Percentiles rank a stretch among this genome's conserved stretches.
These are phyloP conservation scores for Sugiyamaella lignohabitans DNA, from an alignment of 805 yeast genomes.

Conservation along the genomic window DNA sequence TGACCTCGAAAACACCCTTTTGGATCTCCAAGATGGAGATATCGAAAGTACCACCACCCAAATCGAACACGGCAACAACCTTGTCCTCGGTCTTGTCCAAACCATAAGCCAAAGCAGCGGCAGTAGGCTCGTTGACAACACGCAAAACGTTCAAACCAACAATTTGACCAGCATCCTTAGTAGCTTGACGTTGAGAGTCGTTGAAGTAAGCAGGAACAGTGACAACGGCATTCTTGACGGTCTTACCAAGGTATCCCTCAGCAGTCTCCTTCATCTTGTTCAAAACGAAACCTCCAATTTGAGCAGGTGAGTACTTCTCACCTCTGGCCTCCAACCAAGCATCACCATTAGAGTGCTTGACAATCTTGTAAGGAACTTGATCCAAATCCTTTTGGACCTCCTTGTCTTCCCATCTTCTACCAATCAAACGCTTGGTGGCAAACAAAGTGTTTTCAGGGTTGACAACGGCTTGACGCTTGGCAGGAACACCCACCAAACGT, in stretches of 20 bases:
- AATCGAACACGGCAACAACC: slow-evolving; percentile 92
- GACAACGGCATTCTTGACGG: slow-evolving; percentile 82
- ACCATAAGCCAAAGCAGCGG: slow-evolving; percentile 97
- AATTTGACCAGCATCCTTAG: slow-evolving; percentile 96
- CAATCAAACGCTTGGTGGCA: slow-evolving; percentile 92
- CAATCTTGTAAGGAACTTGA: slow-evolving; percentile 85
- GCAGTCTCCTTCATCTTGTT: slow-evolving; percentile 99
- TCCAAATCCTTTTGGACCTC: slow-evolving; percentile 88
- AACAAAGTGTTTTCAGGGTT: slow-evolving; percentile 91
- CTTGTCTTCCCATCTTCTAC: slow-evolving; percentile 80
- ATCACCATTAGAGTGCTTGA: slow-evolving; percentile 87
- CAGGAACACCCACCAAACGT: slow-evolving; percentile 88
- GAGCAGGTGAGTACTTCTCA: slow-evolving; percentile 86
- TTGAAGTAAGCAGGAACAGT: slow-evolving; percentile 88
- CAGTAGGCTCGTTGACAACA: slow-evolving; percentile 91
- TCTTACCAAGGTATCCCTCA: slow-evolving; percentile 82
- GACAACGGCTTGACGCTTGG: slow-evolving; percentile 93
- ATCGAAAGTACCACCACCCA: slow-evolving; percentile 99
- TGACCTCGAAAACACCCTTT: slow-evolving; percentile 96
- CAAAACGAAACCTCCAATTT: slow-evolving; percentile 87
- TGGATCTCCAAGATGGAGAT: slow-evolving; percentile 93
- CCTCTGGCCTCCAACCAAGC: slow-evolving; percentile 95
- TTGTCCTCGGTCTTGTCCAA: slow-evolving; percentile 67
- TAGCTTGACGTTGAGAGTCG: slow-evolving; percentile 89
- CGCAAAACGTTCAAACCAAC: slow-evolving; percentile 87